Conservation (phyloP, 1,284 basidiomycete species). For the Leccinum subfulvum region DNA sequence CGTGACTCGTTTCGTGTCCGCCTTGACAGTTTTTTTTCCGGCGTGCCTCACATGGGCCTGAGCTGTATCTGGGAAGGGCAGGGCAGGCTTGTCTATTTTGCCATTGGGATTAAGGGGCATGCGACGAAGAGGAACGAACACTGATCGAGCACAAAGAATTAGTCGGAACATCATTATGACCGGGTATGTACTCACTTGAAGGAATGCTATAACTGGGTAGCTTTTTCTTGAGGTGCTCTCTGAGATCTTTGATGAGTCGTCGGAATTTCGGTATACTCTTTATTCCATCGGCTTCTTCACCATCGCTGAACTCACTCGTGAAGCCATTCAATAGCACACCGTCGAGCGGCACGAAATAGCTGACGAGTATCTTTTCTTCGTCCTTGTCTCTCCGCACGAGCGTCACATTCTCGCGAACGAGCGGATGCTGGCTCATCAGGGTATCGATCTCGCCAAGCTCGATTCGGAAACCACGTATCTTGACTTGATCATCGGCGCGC, state of each 20-base stretch:
- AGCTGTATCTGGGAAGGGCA: slow-evolving; percentile 98
- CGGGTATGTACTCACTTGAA: slow-evolving; percentile 60
- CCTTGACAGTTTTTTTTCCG: slow-evolving; percentile 33
- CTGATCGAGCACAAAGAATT: slow-evolving; percentile 39
- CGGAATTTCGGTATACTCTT: slow-evolving; percentile 82
- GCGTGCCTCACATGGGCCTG: slow-evolving; percentile 52
- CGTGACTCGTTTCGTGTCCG: slow-evolving; percentile 37
- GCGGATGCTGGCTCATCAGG: slow-evolving; percentile 89
- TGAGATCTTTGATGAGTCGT: slow-evolving; percentile 87
- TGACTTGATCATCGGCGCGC: slow-evolving; percentile 98
- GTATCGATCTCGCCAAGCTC: slow-evolving; percentile 99
- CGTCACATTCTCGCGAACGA: slow-evolving; percentile 96
- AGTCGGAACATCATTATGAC: slow-evolving; percentile 8
- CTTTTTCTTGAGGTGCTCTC: slow-evolving; percentile 97
- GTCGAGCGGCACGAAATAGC: slow-evolving; percentile 94
- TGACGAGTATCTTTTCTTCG: slow-evolving; percentile 98
- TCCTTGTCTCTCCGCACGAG: slow-evolving; percentile 97
- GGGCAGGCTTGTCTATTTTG: slow-evolving; percentile 97
- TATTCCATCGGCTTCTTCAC: slow-evolving; percentile 58
- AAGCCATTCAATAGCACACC: slow-evolving; percentile 71
- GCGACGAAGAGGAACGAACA: slow-evolving; percentile 90
- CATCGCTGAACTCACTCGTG: slow-evolving; percentile 70
- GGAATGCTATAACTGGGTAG: slow-evolving; percentile 93
- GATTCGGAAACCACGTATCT: slow-evolving; percentile 99
- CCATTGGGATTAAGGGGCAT: slow-evolving; percentile 99